Evolutionary conservation across 2,329 filamentous ascomycete species (phyloP).

Genomic region (Teratosphaeria epicoccoides): DNA sequence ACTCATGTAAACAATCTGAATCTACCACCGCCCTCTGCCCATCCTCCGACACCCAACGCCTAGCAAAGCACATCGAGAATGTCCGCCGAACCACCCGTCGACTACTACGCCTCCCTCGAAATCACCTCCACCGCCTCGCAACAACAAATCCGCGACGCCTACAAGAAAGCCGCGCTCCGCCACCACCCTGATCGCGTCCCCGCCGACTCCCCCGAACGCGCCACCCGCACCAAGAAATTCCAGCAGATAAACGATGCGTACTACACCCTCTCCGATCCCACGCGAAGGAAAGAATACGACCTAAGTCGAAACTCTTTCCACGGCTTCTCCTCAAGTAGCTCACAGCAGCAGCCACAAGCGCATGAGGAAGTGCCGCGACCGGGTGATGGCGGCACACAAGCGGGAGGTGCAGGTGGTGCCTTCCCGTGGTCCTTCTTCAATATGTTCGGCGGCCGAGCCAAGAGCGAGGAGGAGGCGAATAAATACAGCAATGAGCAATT

Average conservation of each 20-base stretch:
- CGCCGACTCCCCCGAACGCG: constrained; percentile 70
- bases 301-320: constrained; percentile 51
- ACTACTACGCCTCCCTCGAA: constrained; percentile 25
- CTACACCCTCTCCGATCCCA: constrained; percentile 74
- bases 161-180: constrained; percentile 81
- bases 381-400: constrained; percentile 25
- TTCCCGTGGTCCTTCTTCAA: constrained; percentile 73
- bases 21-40: too few species aligned
- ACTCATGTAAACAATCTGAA: too few species aligned
- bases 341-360: constrained; percentile 30
- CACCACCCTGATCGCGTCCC: constrained; percentile 89
- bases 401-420: constrained; percentile 12
- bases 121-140: constrained; percentile 55
- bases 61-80: background rate
- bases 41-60: too few species aligned
- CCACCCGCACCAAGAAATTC: constrained; percentile 72
- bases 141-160: constrained; percentile 83
- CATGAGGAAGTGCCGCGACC: constrained; percentile 41
- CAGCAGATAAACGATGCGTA: constrained; percentile 90
- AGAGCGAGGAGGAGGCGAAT: constrained; percentile 33
- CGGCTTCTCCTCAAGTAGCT: constrained; percentile 27
- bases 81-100: constrained; percentile 6
- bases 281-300: constrained; percentile 75
- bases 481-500: constrained; percentile 67
- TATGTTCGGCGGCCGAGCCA: constrained; percentile 39